Conservation (phyloP, 352 stramenopile species). For the Phytophthora idaei region DNA sequence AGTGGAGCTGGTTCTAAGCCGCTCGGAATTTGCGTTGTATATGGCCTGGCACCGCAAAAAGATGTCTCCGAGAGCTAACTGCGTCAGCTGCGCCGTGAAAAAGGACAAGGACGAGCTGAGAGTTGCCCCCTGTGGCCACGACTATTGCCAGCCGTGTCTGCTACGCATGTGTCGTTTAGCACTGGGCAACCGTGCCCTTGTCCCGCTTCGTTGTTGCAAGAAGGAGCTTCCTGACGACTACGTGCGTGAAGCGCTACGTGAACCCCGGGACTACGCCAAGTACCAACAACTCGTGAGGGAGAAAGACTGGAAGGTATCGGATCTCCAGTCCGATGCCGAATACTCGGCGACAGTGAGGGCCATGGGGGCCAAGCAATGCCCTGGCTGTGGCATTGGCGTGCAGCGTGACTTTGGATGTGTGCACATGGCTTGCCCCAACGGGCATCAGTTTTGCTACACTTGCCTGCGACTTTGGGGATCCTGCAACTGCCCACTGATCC, state of each 20-base stretch:
- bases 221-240: constrained; percentile 74
- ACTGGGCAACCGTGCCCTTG: constrained; percentile 61
- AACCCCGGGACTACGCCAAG: constrained; percentile 36
- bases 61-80: constrained; percentile 15
- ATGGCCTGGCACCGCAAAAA: constrained; percentile 12
- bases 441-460: constrained; percentile 82
- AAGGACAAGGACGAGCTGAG: constrained; percentile 28
- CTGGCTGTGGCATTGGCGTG: constrained; percentile 75
- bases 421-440: constrained; percentile 77
- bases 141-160: constrained; percentile 63
- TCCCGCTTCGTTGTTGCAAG: constrained; percentile 73
- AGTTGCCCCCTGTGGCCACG: constrained; percentile 61
- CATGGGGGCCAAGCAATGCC: constrained; percentile 73
- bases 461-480: constrained; percentile 57
- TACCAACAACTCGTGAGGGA: constrained; percentile 58
- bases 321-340: constrained; percentile 66
- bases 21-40: constrained; percentile 30
- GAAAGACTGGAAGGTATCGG: constrained; percentile 60
- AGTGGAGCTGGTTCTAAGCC: constrained; percentile 28
- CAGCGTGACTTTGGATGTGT: constrained; percentile 77
- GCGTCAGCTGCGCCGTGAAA: constrained; percentile 46
- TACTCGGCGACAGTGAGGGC: constrained; percentile 52
- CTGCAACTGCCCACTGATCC: constrained; percentile 67
- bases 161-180: constrained; percentile 62
- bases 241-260: constrained; percentile 45